Evolutionary conservation across 2,329 filamentous ascomycete species (phyloP).

Genomic region (Colletotrichum zoysiae): DNA sequence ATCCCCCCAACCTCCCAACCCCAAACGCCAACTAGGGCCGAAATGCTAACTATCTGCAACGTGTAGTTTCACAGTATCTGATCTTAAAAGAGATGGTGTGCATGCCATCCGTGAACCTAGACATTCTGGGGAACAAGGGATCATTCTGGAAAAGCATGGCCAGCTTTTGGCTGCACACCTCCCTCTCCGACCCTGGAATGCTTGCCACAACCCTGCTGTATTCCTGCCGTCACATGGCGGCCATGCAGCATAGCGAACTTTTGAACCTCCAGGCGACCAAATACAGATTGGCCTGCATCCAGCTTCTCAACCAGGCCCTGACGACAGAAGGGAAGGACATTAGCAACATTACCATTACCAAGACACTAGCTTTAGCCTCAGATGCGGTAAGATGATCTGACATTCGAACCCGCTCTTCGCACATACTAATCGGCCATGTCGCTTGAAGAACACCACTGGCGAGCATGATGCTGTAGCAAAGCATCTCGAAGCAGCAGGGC

Average conservation of each 20-base stretch:
- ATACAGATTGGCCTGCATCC: conserved; percentile 43
- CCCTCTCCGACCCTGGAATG: conserved; percentile 44
- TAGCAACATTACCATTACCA: conserved; percentile 44
- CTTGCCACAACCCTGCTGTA: conserved; percentile 42
- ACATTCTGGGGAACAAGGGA: conserved; percentile 15
- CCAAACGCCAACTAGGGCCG: neutral
- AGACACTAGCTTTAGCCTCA: conserved; percentile 42
- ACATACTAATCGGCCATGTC: neutral
- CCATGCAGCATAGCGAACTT: neutral
- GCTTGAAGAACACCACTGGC: conserved; percentile 2
- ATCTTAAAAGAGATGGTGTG: conserved; percentile 24
- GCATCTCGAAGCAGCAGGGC: conserved; percentile 16
- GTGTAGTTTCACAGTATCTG: conserved; percentile 10
- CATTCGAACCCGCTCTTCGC: neutral
- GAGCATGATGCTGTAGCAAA: conserved; percentile 6
- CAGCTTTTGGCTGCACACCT: conserved; percentile 42
- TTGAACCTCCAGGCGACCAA: conserved; percentile 21
- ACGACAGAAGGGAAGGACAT: conserved; percentile 24
- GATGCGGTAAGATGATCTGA: conserved; percentile 30
- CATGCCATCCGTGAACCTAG: conserved; percentile 17
- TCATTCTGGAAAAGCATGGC: conserved; percentile 36
- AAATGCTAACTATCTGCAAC: neutral
- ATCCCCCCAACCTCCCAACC: neutral
- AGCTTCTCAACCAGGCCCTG: conserved; percentile 31
- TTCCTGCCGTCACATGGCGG: conserved; percentile 41